Percentiles rank a stretch among this genome's conserved stretches.
Conservation (phyloP, 768 basidiomycete genomes). For the Leccinum rimulosum region DNA sequence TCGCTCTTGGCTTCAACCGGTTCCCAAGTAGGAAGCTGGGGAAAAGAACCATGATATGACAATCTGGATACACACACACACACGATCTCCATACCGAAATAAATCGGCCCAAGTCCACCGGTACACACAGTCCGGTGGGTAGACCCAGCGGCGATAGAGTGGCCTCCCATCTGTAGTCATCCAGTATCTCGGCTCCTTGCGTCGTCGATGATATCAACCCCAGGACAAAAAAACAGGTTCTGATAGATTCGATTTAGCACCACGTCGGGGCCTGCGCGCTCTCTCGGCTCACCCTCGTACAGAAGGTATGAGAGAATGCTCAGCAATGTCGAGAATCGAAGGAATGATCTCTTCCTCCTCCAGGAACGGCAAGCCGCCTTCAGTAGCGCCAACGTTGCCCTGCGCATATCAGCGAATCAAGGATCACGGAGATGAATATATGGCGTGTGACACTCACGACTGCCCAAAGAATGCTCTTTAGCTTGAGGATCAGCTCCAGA, state of each 20-base stretch:
- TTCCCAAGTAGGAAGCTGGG: conserved; percentile 74
- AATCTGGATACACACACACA: neutral
- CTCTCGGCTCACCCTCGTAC: conserved; percentile 77
- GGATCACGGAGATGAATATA: neutral
- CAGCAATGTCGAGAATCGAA: conserved; percentile 86
- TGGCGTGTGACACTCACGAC: conserved; percentile 61
- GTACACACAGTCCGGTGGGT: conserved; percentile 90
- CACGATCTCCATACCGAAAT: conserved; percentile 56
- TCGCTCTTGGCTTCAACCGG: conserved; percentile 31
- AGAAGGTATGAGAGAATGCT: conserved; percentile 84
- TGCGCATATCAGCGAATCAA: conserved; percentile 30
- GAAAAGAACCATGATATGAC: conserved; percentile 4
- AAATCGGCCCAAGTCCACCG: conserved; percentile 78
- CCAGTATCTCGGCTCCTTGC: conserved; percentile 89
- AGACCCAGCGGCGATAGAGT: conserved; percentile 81
- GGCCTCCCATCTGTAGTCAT: conserved; percentile 92
- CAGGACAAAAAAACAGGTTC: conserved; percentile 95
- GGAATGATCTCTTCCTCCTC: conserved; percentile 96
- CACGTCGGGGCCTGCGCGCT: neutral
- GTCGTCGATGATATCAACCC: conserved; percentile 89
- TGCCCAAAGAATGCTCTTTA: conserved; percentile 97
- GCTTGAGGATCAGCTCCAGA: conserved; percentile 75
- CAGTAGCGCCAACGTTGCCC: conserved; percentile 93
- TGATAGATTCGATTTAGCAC: conserved; percentile 32
- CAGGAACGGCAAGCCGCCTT: conserved; percentile 89